Conservation (phyloP, 2,329 filamentous ascomycete species). For the Trichoderma sp. region DNA sequence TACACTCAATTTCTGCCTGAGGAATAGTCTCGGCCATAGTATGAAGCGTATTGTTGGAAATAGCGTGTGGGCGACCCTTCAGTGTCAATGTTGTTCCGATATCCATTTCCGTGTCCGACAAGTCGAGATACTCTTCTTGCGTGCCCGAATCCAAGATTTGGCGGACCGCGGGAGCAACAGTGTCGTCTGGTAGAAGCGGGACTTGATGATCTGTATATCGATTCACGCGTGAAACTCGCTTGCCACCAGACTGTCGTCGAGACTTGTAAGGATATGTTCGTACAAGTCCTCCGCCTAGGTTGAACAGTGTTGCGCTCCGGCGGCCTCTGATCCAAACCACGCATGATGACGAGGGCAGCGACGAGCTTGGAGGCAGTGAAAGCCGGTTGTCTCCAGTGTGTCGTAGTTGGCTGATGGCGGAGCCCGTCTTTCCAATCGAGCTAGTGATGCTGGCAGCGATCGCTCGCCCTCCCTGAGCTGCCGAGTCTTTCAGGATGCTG, state of each 20-base stretch:
- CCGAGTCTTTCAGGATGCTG: conserved; percentile 59
- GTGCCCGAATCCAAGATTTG: conserved; percentile 55
- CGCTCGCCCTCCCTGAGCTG: conserved; percentile 71
- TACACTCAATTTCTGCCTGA: conserved; percentile 90
- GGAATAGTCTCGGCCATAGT: conserved; percentile 67
- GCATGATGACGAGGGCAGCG: conserved; percentile 60
- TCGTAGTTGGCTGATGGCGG: conserved; percentile 69
- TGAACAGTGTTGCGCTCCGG: conserved; percentile 64
- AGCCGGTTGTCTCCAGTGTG: conserved; percentile 77
- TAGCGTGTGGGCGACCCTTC: conserved; percentile 46
- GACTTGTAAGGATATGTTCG: conserved; percentile 66
- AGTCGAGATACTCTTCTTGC: conserved; percentile 59
- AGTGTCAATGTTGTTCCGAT: conserved; percentile 59
- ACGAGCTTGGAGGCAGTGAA: conserved; percentile 63
- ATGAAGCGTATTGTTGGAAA: conserved; percentile 39
- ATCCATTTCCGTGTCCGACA: conserved; percentile 58
- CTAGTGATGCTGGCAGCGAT: conserved; percentile 75
- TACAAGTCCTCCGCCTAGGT: conserved; percentile 67
- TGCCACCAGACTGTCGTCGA: conserved; percentile 57
- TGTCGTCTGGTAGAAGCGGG: conserved; percentile 63
- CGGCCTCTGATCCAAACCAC: conserved; percentile 68
- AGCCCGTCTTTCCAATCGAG: conserved; percentile 74
- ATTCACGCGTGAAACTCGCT: conserved; percentile 57
- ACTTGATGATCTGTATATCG: conserved; percentile 71
- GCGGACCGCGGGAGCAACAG: conserved; percentile 60